Base-by-base conservation (phyloP, 2,329 filamentous ascomycete genomes). In the Talaromyces verruculosus region DNA sequence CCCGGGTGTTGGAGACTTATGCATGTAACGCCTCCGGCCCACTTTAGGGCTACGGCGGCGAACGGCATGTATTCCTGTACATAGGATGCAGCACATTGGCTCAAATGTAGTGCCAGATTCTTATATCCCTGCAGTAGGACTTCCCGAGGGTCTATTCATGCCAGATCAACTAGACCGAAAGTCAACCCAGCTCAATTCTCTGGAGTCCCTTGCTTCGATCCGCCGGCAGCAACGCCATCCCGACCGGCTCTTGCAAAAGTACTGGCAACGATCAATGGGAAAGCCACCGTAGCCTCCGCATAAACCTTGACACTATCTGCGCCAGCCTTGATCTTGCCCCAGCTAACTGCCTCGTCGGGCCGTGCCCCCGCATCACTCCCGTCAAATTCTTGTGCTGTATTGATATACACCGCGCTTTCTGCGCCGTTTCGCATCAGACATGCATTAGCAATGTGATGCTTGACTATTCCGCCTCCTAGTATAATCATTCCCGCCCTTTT, bases 361-460 rank as follows among this genome's bases (percentile, higher is more conserved):
- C 95, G 84, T 3, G 95, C 95, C 0, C 95, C 95, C 0, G 95
- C 94, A 80, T 99, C 95, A 72, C 93, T 97, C 2, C 95, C 95
- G 76, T 99, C 95, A 76, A 97, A 99, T 77, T 99, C 95, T 77
- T 97, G 93, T 0, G 88, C 95, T 0, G 95, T 99, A 79, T 99
- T 99, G 78, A 99, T 92, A 77, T 97, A 99, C 1, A 99, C 95
- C 1, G 95, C 95, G 68, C 91, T 94, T 78, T 99, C 95, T 17
- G 95, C 95, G 1, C 95, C 95, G 73, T 99, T 99, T 60, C 95
- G 88, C 95, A 99, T 98, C 72, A 99, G 79, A 72, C 93, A 97
- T 2, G 95, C 95, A 77, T 99, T 99, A 61, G 95, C 93, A 75
- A 99, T 98, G 78, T 99, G 95, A 74, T 99, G 95, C 82, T 99